Evolutionary conservation across 225 moss, liverwort and hornwort species (phyloP).

Genomic region (Lunularia cruciata): DNA sequence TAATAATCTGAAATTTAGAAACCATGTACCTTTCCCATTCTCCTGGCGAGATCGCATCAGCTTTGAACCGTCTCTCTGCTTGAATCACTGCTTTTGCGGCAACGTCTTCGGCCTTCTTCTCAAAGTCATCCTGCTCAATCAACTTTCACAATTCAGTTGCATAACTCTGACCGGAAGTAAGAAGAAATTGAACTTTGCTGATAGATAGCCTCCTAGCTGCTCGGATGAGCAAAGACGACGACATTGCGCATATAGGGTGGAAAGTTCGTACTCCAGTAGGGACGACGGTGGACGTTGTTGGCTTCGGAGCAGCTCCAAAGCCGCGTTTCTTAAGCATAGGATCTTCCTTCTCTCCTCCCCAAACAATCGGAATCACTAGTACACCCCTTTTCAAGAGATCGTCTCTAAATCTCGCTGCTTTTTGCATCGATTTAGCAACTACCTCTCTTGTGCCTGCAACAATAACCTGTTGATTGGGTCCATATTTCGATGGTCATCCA

Average conservation of each 20-base stretch:
- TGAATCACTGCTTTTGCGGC: slow-evolving; percentile 66
- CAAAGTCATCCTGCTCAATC: slow-evolving; percentile 67
- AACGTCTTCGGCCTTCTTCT: slow-evolving; percentile 70
- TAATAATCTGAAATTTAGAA: neutral
- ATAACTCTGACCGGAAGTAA: neutral
- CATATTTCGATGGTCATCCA: slow-evolving; percentile 15
- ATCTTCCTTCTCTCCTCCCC: slow-evolving; percentile 49
- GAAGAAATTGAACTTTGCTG: neutral
- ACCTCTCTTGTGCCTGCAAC: slow-evolving; percentile 73
- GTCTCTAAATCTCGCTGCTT: slow-evolving; percentile 72
- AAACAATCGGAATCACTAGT: slow-evolving; percentile 75
- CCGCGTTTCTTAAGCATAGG: slow-evolving; percentile 60
- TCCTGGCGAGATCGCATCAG: slow-evolving; percentile 58
- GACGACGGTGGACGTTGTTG: slow-evolving; percentile 29
- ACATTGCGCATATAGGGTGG: too few species aligned
- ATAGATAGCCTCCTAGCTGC: too few species aligned
- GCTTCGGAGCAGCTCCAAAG: slow-evolving; percentile 61
- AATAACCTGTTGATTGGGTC: slow-evolving; percentile 64
- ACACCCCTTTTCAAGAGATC: slow-evolving; percentile 91
- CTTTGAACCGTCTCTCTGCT: slow-evolving; percentile 73
- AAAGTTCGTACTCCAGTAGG: slow-evolving; percentile 48
- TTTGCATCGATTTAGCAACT: slow-evolving; percentile 65
- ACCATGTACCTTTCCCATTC: slow-evolving; percentile 80
- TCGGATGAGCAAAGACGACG: too few species aligned
- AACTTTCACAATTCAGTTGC: slow-evolving; percentile 8